Conservation (phyloP, 345 rosid species). For the Euphorbia tirucalli region DNA sequence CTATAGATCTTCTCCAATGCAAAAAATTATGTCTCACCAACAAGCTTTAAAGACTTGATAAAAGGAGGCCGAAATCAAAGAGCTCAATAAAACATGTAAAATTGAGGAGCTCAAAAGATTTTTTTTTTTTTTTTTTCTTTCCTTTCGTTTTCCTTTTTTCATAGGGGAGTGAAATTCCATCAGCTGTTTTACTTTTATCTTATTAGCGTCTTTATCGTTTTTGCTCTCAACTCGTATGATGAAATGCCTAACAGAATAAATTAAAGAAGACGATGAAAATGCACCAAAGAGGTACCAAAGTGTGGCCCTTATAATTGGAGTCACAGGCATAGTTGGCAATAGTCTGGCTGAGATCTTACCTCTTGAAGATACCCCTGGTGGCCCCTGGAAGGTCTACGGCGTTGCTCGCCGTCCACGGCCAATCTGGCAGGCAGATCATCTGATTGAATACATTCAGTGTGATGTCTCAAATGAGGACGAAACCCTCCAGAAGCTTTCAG, state of each 20-base stretch:
- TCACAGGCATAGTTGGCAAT: constrained; percentile 82
- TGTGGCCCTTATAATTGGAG: constrained; percentile 69
- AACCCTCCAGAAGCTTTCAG: constrained; percentile 49
- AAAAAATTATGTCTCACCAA: too few relatives aligned
- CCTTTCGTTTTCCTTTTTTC: too few relatives aligned
- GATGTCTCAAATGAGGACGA: constrained; percentile 48
- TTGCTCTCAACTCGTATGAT: too few relatives aligned
- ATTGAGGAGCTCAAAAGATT: too few relatives aligned
- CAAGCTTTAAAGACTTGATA: too few relatives aligned
- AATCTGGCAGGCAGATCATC: constrained; percentile 62
- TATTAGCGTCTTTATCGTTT: too few relatives aligned
- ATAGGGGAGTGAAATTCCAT: too few relatives aligned
- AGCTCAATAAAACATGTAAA: too few relatives aligned
- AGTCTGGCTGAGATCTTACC: constrained; percentile 84
- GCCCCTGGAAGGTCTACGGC: constrained; percentile 91
- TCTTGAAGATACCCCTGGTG: constrained; percentile 79
- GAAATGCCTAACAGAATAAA: constrained; percentile 23
- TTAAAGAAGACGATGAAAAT: constrained; percentile 19
- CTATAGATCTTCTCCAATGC: too few relatives aligned
- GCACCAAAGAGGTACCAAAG: constrained; percentile 43
- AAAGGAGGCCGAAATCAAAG: too few relatives aligned
- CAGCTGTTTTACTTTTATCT: too few relatives aligned
- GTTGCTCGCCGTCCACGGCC: constrained; percentile 84
- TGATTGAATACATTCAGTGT: constrained; percentile 74
- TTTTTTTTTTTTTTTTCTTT: too few relatives aligned